These are phyloP conservation scores for Gentiana macrophylla DNA, from an alignment of 257 asterid genomes.

Conservation along the genomic window DNA sequence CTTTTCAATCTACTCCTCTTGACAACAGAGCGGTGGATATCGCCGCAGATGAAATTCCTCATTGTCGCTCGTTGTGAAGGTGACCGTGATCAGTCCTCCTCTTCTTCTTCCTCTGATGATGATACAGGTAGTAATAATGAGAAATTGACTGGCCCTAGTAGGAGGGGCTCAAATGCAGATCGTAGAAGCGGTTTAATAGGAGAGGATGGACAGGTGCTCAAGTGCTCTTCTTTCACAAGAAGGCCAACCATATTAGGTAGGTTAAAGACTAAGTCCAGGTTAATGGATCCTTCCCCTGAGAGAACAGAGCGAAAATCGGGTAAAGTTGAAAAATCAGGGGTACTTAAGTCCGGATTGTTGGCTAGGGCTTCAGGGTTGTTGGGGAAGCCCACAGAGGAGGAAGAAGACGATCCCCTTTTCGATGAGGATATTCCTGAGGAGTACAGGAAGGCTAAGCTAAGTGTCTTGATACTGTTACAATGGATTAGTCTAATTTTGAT, in stretches of 20 bases:
- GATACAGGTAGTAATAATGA: conserved; percentile 5
- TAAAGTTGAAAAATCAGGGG: conserved; percentile 5
- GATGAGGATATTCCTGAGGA: conserved; percentile 75
- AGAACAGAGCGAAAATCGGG: conserved; percentile 31
- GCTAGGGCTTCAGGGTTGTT: conserved; percentile 43
- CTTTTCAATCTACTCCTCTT: conserved; percentile 16
- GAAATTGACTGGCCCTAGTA: conserved; percentile 8
- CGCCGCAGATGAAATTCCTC: conserved; percentile 16
- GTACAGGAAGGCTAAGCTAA: conserved; percentile 25
- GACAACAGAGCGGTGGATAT: conserved; percentile 26
- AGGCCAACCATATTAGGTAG: conserved; percentile 39
- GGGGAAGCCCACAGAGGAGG: conserved; percentile 37
- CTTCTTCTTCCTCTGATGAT: conserved; percentile 28
- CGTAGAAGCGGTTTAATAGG: conserved; percentile 7
- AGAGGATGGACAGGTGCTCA: conserved; percentile 40
- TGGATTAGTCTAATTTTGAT: conserved; percentile 58
- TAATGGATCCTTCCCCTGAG: conserved; percentile 47
- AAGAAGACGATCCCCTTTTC: conserved; percentile 60
- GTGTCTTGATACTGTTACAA: conserved; percentile 37
- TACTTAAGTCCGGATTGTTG: conserved; percentile 22
- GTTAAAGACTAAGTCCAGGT: conserved; percentile 53
- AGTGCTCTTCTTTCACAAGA: conserved; percentile 49
- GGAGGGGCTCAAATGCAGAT: conserved; percentile 12
- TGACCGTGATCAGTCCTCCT: background rate
- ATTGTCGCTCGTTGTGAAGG: background rate